Evolutionary conservation across 768 basidiomycete species (phyloP).

Genomic region (Leccinum disarticulatum): DNA sequence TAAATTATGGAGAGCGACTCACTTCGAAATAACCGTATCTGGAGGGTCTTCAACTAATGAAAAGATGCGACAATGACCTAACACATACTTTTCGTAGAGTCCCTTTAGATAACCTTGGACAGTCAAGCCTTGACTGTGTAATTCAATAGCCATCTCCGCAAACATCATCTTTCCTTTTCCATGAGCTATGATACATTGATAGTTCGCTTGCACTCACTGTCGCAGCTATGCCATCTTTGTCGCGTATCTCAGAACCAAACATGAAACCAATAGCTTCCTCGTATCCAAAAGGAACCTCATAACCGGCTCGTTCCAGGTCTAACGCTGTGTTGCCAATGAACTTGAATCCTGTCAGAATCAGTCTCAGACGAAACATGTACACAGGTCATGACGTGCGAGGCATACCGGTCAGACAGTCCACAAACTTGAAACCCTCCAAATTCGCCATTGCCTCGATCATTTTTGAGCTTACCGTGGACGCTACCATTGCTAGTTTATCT

Average conservation of each 20-base stretch:
- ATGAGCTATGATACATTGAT: slow-evolving; percentile 4
- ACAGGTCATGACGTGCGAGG: not conserved
- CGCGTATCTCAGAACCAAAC: slow-evolving; percentile 76
- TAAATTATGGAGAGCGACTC: not conserved
- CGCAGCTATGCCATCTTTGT: slow-evolving; percentile 88
- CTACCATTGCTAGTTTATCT: slow-evolving; percentile 78
- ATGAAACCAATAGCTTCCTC: slow-evolving; percentile 94
- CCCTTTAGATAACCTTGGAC: slow-evolving; percentile 58
- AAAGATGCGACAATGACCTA: not conserved
- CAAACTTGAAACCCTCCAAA: slow-evolving; percentile 77
- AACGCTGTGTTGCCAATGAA: slow-evolving; percentile 85
- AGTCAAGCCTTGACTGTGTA: slow-evolving; percentile 52
- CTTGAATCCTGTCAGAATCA: slow-evolving; percentile 67
- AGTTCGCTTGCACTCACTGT: slow-evolving; percentile 44
- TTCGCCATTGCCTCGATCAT: slow-evolving; percentile 80
- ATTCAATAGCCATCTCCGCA: slow-evolving; percentile 58
- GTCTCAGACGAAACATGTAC: not conserved
- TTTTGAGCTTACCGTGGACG: slow-evolving; percentile 88
- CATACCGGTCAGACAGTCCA: slow-evolving; percentile 80
- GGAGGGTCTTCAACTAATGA: slow-evolving; percentile 2
- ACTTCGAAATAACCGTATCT: slow-evolving; percentile 84
- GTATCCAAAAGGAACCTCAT: slow-evolving; percentile 77
- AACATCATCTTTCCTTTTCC: slow-evolving; percentile 52
- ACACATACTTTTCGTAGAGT: slow-evolving; percentile 57
- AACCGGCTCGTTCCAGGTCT: slow-evolving; percentile 61